Conservation (phyloP, 2,329 filamentous ascomycete genomes). For the Xylaria sp. region DNA sequence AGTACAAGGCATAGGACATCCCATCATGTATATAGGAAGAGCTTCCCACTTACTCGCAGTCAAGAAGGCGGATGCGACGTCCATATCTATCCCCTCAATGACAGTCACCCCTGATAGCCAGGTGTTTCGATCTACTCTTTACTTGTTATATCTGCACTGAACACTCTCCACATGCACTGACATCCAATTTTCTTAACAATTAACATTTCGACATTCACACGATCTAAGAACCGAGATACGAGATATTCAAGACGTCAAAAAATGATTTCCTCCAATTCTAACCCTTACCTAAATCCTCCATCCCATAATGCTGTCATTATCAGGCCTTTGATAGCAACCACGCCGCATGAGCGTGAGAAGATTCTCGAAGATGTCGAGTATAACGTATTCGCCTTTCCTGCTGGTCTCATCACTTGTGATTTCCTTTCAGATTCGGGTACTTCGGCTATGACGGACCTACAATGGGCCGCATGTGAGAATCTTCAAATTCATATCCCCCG, state of each 20-base stretch:
- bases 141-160: background rate
- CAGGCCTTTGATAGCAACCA: background rate
- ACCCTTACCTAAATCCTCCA: background rate
- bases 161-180: background rate
- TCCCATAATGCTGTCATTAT: background rate
- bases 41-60: background rate
- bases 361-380: constrained; percentile 36
- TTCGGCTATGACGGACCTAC: constrained; percentile 45
- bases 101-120: background rate
- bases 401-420: constrained; percentile 41
- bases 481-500: background rate
- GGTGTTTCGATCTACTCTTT: background rate
- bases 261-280: background rate
- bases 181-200: background rate
- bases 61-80: background rate
- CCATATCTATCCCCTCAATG: background rate
- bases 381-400: constrained; percentile 35
- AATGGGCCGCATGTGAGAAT: constrained; percentile 43
- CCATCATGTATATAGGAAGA: background rate
- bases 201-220: background rate
- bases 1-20: background rate
- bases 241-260: background rate
- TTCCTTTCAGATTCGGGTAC: constrained; percentile 44
- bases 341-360: background rate
- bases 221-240: background rate